Percentiles rank a stretch among this genome's conserved stretches.
phyloP scores from a whole-genome alignment of 306 rosid species.

The Purshia tridentata region DNA sequence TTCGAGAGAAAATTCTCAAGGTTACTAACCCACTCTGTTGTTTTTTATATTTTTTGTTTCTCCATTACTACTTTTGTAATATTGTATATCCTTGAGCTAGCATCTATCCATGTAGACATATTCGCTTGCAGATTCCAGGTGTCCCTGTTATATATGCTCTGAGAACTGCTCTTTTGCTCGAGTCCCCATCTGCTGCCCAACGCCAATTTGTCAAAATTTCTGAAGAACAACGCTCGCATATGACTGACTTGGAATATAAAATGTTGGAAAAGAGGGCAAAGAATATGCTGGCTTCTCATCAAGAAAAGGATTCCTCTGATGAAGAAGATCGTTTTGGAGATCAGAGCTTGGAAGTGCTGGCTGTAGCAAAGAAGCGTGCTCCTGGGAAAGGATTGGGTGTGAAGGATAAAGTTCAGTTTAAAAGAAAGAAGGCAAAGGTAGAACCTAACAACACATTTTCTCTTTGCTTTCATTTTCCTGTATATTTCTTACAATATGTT shows the following conservation, averaged over 20 bases:
- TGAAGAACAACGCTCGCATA: slow-evolving; percentile 59
- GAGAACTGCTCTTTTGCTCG: slow-evolving; percentile 70
- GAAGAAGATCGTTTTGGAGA: slow-evolving; percentile 43
- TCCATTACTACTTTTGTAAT: background rate
- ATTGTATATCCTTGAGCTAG: background rate
- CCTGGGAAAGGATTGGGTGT: slow-evolving; percentile 30
- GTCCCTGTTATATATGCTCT: slow-evolving; percentile 71
- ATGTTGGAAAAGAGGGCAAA: slow-evolving; percentile 33
- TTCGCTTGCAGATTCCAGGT: slow-evolving; percentile 61
- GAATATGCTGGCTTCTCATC: slow-evolving; percentile 25
- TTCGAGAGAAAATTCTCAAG: slow-evolving; percentile 60
- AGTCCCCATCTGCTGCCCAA: slow-evolving; percentile 59
- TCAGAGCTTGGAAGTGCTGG: slow-evolving; percentile 29
- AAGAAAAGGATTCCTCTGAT: slow-evolving; percentile 24
- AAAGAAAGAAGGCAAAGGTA: slow-evolving; percentile 84
- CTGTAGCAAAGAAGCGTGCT: slow-evolving; percentile 20
- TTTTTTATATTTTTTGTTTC: background rate
- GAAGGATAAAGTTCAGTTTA: slow-evolving; percentile 68
- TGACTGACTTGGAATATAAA: slow-evolving; percentile 46
- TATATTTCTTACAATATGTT: background rate
- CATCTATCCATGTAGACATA: slow-evolving; percentile 1
- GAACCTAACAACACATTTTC: background rate
- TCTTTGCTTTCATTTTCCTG: background rate
- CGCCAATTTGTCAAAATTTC: slow-evolving; percentile 55
- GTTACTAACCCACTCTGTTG: slow-evolving; percentile 21